These are phyloP conservation scores for Didymellaceae sp. DNA, from an alignment of 2,329 filamentous ascomycete species.

Conservation along the genomic window DNA sequence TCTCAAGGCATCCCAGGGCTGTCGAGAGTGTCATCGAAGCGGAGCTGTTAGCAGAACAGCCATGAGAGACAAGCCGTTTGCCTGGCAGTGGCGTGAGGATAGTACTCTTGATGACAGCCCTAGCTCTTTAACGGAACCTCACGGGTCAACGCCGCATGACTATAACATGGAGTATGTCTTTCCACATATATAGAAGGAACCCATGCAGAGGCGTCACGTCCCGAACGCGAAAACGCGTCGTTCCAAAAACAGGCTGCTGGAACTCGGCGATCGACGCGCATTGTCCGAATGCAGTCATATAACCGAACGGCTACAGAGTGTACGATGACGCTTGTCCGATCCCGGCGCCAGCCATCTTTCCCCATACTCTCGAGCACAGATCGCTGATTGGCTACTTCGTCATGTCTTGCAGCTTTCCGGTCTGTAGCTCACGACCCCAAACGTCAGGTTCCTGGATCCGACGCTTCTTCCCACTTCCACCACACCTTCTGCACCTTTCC, in stretches of 20 bases:
- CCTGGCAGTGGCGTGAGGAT: too few relatives aligned
- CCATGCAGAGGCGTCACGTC: too few relatives aligned
- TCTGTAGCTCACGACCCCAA: constrained; percentile 35
- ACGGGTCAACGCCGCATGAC: too few relatives aligned
- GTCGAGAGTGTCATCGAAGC: constrained; percentile 18
- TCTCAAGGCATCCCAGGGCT: constrained; percentile 11
- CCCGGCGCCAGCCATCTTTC: constrained; percentile 35
- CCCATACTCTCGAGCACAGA: constrained; percentile 31
- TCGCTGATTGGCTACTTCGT: constrained; percentile 36
- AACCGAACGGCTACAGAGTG: constrained; percentile 29
- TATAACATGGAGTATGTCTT: too few relatives aligned
- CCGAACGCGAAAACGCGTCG: constrained; percentile 1
- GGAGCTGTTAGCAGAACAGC: neutral
- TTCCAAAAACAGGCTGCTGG: constrained; percentile 5
- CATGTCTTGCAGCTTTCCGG: constrained; percentile 41
- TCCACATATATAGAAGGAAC: too few relatives aligned
- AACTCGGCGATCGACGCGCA: constrained; percentile 7
- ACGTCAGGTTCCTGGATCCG: constrained; percentile 24
- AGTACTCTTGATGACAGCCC: too few relatives aligned
- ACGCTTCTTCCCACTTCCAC: constrained; percentile 30
- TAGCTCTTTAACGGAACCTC: too few relatives aligned
- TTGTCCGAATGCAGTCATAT: constrained; percentile 10
- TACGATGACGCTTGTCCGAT: constrained; percentile 40
- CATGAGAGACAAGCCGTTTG: too few relatives aligned
- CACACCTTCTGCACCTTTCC: constrained; percentile 23